phyloP scores from a whole-genome alignment of 805 yeast species.

The Brettanomyces nanus region DNA sequence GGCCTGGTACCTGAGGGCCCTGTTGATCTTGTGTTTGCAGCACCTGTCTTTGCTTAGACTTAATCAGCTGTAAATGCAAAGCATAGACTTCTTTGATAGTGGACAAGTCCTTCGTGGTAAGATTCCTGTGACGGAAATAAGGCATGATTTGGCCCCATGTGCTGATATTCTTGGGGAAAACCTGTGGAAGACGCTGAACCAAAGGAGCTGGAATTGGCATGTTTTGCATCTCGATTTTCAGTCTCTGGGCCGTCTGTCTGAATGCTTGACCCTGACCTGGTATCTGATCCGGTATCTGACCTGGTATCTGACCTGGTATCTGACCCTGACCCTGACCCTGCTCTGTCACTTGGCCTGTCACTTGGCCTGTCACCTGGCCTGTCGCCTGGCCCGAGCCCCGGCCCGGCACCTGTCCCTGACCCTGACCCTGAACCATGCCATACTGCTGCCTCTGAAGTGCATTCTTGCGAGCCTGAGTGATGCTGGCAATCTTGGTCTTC shows the following conservation, averaged over 20 bases:
- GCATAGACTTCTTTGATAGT: conserved; percentile 60
- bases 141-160: conserved; percentile 79
- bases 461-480: conserved; percentile 28
- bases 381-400: conserved; percentile 11
- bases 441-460: conserved; percentile 18
- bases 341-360: conserved; percentile 8
- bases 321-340: conserved; percentile 20
- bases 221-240: conserved; percentile 42
- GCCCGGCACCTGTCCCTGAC: conserved; percentile 15
- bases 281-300: conserved; percentile 7
- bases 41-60: conserved; percentile 12
- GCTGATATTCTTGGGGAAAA: conserved; percentile 63
- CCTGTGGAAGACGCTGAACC: conserved; percentile 56
- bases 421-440: conserved; percentile 17
- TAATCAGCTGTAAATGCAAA: conserved; percentile 29
- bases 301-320: conserved; percentile 9
- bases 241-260: not conserved
- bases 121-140: conserved; percentile 43
- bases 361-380: conserved; percentile 5
- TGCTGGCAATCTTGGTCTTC: conserved; percentile 29
- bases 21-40: conserved; percentile 25
- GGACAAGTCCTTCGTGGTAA: conserved; percentile 51
- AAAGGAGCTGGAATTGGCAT: conserved; percentile 67
- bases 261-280: conserved; percentile 1
- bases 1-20: conserved; percentile 22